phyloP scores from a whole-genome alignment of 306 rosid species.

The Hylodesmum podocarpum region DNA sequence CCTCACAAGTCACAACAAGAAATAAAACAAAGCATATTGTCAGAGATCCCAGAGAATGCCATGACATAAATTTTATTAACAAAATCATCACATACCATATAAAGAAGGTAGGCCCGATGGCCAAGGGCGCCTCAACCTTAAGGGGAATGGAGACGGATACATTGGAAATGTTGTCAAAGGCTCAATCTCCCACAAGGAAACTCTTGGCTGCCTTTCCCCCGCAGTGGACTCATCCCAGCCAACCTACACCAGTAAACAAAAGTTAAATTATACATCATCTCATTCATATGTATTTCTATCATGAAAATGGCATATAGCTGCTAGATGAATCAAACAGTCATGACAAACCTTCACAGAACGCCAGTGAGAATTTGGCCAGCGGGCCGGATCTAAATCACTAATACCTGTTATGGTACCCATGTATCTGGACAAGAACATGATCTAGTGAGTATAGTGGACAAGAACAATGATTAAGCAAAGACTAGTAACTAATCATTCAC shows the following conservation, averaged over 20 bases:
- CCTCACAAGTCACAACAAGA: slow-evolving; percentile 12
- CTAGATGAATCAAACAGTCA: slow-evolving; percentile 21
- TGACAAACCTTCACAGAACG: slow-evolving; percentile 77
- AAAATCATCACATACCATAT: slow-evolving; percentile 47
- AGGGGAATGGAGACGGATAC: slow-evolving; percentile 85
- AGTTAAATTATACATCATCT: slow-evolving; percentile 17
- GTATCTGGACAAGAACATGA: slow-evolving; percentile 48
- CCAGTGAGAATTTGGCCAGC: slow-evolving; percentile 82
- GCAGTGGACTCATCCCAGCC: slow-evolving; percentile 98
- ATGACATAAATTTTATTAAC: slow-evolving; percentile 11
- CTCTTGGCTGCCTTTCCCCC: slow-evolving; percentile 95
- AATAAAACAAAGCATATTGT: slow-evolving; percentile 4
- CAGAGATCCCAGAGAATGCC: not conserved
- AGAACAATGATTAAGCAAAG: too few species aligned
- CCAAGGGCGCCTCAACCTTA: slow-evolving; percentile 94
- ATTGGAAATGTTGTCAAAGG: slow-evolving; percentile 89
- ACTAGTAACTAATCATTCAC: not conserved
- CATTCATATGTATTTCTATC: slow-evolving; percentile 22
- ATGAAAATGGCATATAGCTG: slow-evolving; percentile 5
- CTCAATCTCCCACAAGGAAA: slow-evolving; percentile 91
- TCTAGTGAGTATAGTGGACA: slow-evolving; percentile 20
- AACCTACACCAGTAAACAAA: slow-evolving; percentile 52
- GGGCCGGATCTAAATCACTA: slow-evolving; percentile 66
- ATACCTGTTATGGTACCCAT: slow-evolving; percentile 83
- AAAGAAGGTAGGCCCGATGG: slow-evolving; percentile 75